Base-by-base conservation (phyloP, 768 basidiomycete species). In the Termitomyces sp. region DNA sequence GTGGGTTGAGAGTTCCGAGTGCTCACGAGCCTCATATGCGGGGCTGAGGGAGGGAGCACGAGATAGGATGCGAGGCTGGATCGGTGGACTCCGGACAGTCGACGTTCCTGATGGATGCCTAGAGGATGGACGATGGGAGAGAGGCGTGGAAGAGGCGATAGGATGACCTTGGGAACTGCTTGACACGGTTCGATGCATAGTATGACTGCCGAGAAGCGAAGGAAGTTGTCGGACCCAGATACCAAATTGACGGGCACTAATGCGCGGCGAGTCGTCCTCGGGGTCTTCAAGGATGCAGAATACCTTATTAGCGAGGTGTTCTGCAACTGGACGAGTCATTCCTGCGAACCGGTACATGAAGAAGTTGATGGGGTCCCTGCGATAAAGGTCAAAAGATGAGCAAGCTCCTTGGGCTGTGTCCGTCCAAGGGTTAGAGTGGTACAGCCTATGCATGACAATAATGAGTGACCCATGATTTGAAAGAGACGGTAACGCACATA, bases 381-480 rank as follows among this genome's bases (percentile, higher is more conserved):
- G 84, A 75, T 86, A 98, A 23, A 83, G 76, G 62, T 84, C 82
- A 70, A 98, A 99, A 46, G 92, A 91, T 37, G 82, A 73, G 70
- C 89, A 89, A 60, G 81, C 83, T 63, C 87, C 90, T 60, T 87
- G 80, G 33, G 86, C 81, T 1, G 96, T 96, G 68, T 98, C 96
- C 45, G 91, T 91, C 97, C 97, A 99, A 28, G 96, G 96, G 71
- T 98, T 98, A 74, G 81, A 91, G 73, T 99, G 97, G 74, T 98
- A 99, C 69, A 98, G 78, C 91, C 91, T 91, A 64, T 49, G 10
- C 37, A 43, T 49, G 6, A 3, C 28, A 14, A 57, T 23, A n/a
- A n/a, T 56, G 49, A 61, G 50, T 47, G 47, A 23, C 37, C 11
- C 26, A 42, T 4, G 33, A 46, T 53, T 46, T 52, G 45, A 55